phyloP scores from a whole-genome alignment of 257 asterid genomes.

The Solanum lignicaule region DNA sequence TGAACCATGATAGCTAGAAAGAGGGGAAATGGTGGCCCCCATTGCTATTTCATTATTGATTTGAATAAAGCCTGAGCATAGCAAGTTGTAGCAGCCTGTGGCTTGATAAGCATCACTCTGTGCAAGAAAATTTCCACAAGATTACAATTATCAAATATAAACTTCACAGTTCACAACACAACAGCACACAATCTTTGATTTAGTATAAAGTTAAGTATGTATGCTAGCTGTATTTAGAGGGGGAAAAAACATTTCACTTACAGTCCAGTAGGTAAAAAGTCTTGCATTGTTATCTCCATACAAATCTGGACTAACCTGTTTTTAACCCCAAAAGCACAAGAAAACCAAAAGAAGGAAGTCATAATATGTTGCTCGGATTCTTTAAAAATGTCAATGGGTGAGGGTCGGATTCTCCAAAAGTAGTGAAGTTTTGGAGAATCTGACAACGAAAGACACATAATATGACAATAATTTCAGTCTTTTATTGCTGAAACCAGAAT shows the following conservation, averaged over 20 bases:
- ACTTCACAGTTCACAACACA: not conserved
- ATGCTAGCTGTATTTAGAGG: slow-evolving; percentile 23
- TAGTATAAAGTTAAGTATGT: not conserved
- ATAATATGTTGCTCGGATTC: not conserved
- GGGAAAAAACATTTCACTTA: slow-evolving; percentile 22
- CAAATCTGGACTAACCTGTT: slow-evolving; percentile 82
- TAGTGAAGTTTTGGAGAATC: not conserved
- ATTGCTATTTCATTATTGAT: slow-evolving; percentile 56
- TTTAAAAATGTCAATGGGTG: not conserved
- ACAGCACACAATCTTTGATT: not conserved
- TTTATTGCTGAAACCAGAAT: not conserved
- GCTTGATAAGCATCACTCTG: slow-evolving; percentile 86
- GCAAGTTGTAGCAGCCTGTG: slow-evolving; percentile 83
- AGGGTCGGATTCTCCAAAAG: not conserved
- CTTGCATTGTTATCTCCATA: slow-evolving; percentile 81
- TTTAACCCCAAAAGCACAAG: not conserved
- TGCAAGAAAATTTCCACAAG: slow-evolving; percentile 11
- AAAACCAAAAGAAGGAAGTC: not conserved
- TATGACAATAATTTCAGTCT: not conserved
- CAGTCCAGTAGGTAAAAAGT: slow-evolving; percentile 95
- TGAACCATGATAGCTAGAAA: slow-evolving; percentile 38
- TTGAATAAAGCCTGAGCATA: slow-evolving; percentile 81
- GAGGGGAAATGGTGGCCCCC: slow-evolving; percentile 82
- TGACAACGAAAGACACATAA: not conserved
- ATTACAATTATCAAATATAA: slow-evolving; percentile 8